A percentile compares a stretch with the other conserved stretches of the same genome.
Evolutionary conservation across 768 basidiomycete genomes (phyloP).

Genomic region (Amanita brunnescens): DNA sequence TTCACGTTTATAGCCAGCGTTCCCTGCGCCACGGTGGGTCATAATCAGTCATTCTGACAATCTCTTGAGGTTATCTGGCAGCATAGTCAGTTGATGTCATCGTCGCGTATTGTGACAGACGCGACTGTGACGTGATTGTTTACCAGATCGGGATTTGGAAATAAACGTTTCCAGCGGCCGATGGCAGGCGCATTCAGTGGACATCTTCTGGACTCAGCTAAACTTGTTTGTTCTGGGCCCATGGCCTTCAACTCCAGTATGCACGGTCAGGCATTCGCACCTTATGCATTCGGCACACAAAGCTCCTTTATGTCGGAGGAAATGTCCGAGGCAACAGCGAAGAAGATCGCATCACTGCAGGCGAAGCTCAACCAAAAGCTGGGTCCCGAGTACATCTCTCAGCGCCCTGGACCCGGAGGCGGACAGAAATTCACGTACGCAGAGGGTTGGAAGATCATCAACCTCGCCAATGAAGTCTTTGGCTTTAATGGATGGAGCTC

Average conservation of each 20-base stretch:
- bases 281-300: slow-evolving; percentile 19
- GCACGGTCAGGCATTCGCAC: slow-evolving; percentile 38
- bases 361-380: slow-evolving; percentile 79
- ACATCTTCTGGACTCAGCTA: slow-evolving; percentile 40
- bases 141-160: not conserved
- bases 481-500: slow-evolving; percentile 97
- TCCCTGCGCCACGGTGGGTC: too few species aligned
- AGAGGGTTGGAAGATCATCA: slow-evolving; percentile 98
- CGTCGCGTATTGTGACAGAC: not conserved
- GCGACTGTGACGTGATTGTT: not conserved
- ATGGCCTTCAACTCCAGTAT: slow-evolving; percentile 55
- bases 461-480: slow-evolving; percentile 96
- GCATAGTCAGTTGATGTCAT: too few species aligned
- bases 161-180: not conserved
- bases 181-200: slow-evolving; percentile 58
- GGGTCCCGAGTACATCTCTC: slow-evolving; percentile 90
- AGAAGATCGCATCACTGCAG: slow-evolving; percentile 65
- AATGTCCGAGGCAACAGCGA: slow-evolving; percentile 53
- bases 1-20: too few species aligned
- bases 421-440: slow-evolving; percentile 87
- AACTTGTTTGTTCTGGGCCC: slow-evolving; percentile 36
- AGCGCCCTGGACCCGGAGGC: slow-evolving; percentile 80
- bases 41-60: too few species aligned
- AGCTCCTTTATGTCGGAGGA: slow-evolving; percentile 17
- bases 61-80: too few species aligned